phyloP scores from a whole-genome alignment of 257 asterid genomes.

The Solanum pennellii region DNA sequence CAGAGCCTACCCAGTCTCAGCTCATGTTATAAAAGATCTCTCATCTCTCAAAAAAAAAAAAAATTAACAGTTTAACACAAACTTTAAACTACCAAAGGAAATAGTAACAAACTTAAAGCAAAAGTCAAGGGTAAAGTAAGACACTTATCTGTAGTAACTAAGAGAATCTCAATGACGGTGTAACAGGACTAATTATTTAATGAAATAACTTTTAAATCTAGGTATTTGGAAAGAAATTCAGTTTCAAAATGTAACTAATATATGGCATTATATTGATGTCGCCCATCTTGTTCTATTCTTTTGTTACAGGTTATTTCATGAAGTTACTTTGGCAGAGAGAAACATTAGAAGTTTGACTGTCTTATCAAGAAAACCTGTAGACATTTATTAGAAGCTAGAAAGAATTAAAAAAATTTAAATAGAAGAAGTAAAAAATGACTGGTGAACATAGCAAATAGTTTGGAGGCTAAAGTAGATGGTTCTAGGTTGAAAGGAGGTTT shows the following conservation, averaged over 20 bases:
- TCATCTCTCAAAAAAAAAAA: background rate
- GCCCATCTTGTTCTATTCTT: background rate
- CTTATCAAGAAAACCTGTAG: background rate
- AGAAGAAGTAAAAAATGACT: background rate
- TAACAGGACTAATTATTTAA: background rate
- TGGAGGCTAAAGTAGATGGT: background rate
- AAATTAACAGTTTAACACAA: background rate
- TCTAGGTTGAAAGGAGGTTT: no score
- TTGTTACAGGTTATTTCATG: background rate
- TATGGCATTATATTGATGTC: background rate
- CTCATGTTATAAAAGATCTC: background rate
- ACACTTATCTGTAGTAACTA: background rate
- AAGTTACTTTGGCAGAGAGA: background rate
- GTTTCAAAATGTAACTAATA: background rate
- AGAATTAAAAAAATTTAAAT: no score
- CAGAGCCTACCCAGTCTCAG: background rate
- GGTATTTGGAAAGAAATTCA: background rate
- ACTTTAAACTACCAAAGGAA: background rate
- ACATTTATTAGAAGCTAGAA: background rate
- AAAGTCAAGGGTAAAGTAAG: background rate
- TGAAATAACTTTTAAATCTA: background rate
- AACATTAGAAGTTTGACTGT: background rate
- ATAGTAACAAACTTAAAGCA: background rate
- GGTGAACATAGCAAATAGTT: background rate
- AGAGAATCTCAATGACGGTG: background rate